Evolutionary conservation across 768 basidiomycete genomes (phyloP).

Genomic region (Xerocomus brunneocitrinus): DNA sequence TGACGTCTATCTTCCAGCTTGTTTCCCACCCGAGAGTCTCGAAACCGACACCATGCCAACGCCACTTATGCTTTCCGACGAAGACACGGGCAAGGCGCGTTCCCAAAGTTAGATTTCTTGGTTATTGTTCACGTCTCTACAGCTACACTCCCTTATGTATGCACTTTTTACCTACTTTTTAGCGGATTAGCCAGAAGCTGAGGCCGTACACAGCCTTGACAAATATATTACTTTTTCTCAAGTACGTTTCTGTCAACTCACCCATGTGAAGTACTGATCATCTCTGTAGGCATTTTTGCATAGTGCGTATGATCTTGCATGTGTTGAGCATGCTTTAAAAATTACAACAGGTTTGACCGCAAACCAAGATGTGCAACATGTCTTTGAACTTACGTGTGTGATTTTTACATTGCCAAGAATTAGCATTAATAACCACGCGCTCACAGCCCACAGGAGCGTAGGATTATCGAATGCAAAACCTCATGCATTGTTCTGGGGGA

Average conservation of each 20-base stretch:
- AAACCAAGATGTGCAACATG: slow-evolving; percentile 24
- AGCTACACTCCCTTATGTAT: slow-evolving; percentile 61
- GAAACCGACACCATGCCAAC: slow-evolving; percentile 12
- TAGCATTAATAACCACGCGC: not conserved
- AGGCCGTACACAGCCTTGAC: slow-evolving; percentile 38
- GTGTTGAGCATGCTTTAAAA: not conserved
- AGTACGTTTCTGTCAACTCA: slow-evolving; percentile 10
- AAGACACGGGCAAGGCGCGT: slow-evolving; percentile 46
- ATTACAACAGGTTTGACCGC: slow-evolving; percentile 11
- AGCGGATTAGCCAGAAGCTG: slow-evolving; percentile 19
- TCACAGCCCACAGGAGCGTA: slow-evolving; percentile 43
- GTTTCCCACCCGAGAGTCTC: slow-evolving; percentile 41
- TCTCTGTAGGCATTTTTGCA: slow-evolving; percentile 18
- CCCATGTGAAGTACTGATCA: slow-evolving; percentile 34
- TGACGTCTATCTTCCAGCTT: slow-evolving; percentile 45
- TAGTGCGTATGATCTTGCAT: slow-evolving; percentile 9
- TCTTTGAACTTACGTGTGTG: slow-evolving; percentile 11
- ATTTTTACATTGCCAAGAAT: slow-evolving; percentile 9
- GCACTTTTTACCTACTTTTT: slow-evolving; percentile 13
- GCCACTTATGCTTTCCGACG: slow-evolving; percentile 36
- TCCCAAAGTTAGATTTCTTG: not conserved
- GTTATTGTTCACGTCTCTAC: not conserved
- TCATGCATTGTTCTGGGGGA: slow-evolving; percentile 67
- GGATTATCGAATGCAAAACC: slow-evolving; percentile 52
- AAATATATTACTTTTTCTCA: slow-evolving; percentile 31